Evolutionary conservation across 768 basidiomycete genomes (phyloP), one percentile per base, ranked within the genome.

Genomic region (Vararia minispora): DNA sequence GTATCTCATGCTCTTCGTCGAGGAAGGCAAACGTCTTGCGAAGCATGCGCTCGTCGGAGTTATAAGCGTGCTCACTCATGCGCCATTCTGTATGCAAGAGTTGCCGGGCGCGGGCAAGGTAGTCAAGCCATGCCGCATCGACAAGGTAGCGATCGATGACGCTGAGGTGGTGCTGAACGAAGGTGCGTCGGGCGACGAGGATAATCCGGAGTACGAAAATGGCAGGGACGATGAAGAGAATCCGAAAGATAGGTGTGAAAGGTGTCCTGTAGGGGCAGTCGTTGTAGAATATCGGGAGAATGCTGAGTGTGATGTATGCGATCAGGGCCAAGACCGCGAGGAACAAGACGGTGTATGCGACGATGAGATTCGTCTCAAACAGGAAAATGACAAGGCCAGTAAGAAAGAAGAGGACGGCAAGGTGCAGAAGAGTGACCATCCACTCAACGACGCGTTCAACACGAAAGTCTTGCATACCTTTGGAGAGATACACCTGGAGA

Each of bases 1-100:
- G 40, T 10, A 45, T 20, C 6, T 45, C 44, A 27, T 45, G 31
- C 20, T 45, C 44, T 35, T 45, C 44, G 24, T 45, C 44, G 27
- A 45, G 23, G 13, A 41, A 45, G 4, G 41, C 37, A 16, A 45
- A 43, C 6, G 35, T 45, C 35, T 32, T 33, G 17, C 32, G 28
- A 18, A 45, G 23, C 6, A 35, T 41, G 10, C 44, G 44, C n/a
- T n/a, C n/a, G n/a, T n/a, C n/a, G n/a, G n/a, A n/a, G n/a, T n/a
- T n/a, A n/a, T n/a, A n/a, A n/a, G n/a, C n/a, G n/a, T n/a, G n/a
- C n/a, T n/a, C n/a, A n/a, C n/a, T n/a, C n/a, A n/a, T n/a, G n/a
- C n/a, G n/a, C n/a, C n/a, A n/a, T n/a, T n/a, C n/a, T n/a, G n/a
- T n/a, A n/a, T n/a, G n/a, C n/a, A n/a, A n/a, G n/a, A n/a, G n/a